These are phyloP conservation scores for Dimargaris cristalligena DNA, from an alignment of 192 early-diverging fungal genomes.

Conservation along the genomic window DNA sequence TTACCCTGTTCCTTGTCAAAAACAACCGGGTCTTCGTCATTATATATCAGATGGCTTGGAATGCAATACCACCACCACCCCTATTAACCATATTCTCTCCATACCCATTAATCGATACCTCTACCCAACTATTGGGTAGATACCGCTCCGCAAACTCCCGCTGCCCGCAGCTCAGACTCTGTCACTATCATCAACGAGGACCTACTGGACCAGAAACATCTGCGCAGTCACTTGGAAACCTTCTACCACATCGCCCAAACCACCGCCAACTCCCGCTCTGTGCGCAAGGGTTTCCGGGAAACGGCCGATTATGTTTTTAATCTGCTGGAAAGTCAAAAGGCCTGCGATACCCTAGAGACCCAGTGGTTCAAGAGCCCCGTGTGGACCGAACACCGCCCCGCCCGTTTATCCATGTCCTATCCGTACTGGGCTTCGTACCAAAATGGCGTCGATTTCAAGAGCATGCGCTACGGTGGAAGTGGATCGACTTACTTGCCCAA, in stretches of 20 bases:
- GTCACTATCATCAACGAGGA: neutral
- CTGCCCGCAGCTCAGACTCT: neutral
- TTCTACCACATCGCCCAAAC: neutral
- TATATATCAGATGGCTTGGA: no score
- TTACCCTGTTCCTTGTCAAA: no score
- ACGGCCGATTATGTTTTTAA: slow-evolving; percentile 7
- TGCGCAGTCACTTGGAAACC: slow-evolving; percentile 3
- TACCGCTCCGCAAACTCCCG: no score
- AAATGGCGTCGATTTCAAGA: slow-evolving; percentile 3
- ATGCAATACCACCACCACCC: no score
- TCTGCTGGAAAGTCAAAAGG: neutral
- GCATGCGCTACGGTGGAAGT: slow-evolving; percentile 8
- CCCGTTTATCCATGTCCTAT: neutral
- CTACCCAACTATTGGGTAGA: no score
- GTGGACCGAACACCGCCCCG: neutral
- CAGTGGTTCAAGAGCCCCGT: slow-evolving; percentile 5
- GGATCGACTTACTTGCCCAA: neutral
- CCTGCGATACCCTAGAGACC: slow-evolving; percentile 9
- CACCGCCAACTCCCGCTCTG: slow-evolving; percentile 2
- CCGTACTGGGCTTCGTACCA: neutral
- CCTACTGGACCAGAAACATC: slow-evolving; percentile 3
- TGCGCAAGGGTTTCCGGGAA: slow-evolving; percentile 2
- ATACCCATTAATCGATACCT: no score
- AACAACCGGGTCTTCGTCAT: no score
- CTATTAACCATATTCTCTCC: no score